These are phyloP conservation scores for Lasiosphaeria ovina DNA, from an alignment of 495 filamentous ascomycete genomes.

Conservation along the genomic window DNA sequence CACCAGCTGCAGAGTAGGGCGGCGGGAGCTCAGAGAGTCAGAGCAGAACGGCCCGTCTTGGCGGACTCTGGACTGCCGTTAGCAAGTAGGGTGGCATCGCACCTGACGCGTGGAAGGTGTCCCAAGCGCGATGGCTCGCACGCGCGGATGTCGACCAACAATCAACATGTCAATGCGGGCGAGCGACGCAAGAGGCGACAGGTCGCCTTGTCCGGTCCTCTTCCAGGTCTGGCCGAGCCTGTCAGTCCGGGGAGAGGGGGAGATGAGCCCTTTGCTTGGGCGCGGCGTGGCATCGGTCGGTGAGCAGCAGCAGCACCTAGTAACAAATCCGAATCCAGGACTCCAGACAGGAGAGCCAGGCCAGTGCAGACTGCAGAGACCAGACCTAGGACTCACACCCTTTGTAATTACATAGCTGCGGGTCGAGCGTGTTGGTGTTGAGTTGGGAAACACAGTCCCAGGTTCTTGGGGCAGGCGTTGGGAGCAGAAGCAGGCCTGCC, in stretches of 20 bases:
- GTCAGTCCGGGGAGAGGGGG: too few species aligned
- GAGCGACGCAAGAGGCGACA: background rate
- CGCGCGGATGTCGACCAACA: constrained; percentile 19
- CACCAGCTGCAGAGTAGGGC: too few species aligned
- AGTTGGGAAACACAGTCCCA: background rate
- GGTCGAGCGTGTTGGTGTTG: background rate
- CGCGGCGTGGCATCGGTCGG: too few species aligned
- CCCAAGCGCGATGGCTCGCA: constrained; percentile 17
- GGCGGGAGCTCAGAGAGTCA: too few species aligned
- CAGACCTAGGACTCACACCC: background rate
- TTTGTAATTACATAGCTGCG: background rate
- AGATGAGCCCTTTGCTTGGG: too few species aligned
- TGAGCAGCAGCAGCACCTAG: too few species aligned
- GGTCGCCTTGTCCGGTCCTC: background rate
- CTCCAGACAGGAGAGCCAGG: background rate
- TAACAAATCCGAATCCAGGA: background rate
- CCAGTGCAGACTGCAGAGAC: background rate
- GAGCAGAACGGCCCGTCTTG: constrained; percentile 1
- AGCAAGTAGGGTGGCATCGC: constrained; percentile 24
- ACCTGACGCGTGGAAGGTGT: constrained; percentile 22
- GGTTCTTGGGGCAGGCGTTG: background rate
- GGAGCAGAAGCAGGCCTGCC: background rate
- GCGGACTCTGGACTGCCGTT: constrained; percentile 12
- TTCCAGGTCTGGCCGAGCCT: background rate
- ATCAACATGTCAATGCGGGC: constrained; percentile 27